These are phyloP conservation scores for Eucalyptus curtisii DNA, from an alignment of 345 rosid genomes.

Conservation along the genomic window DNA sequence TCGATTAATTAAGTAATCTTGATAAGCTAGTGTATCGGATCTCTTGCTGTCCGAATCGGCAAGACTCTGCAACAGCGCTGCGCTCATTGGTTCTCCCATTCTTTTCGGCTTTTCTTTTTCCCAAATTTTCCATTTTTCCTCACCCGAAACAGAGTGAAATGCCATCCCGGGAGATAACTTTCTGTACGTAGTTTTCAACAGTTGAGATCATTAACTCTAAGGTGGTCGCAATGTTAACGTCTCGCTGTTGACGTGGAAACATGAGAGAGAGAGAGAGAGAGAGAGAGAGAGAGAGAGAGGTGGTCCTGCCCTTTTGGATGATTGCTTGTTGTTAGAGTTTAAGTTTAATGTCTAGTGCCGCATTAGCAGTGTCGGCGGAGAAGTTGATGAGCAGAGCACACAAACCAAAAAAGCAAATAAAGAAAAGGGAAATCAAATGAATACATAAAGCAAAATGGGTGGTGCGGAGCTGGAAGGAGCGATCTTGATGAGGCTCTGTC, in stretches of 20 bases:
- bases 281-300: background rate
- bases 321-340: background rate
- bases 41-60: background rate
- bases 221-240: background rate
- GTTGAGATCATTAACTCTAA: background rate
- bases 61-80: background rate
- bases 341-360: background rate
- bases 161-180: background rate
- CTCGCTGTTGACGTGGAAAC: background rate
- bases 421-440: background rate
- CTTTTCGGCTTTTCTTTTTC: background rate
- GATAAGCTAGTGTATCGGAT: background rate
- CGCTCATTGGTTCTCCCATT: background rate
- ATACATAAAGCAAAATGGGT: background rate
- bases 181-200: background rate
- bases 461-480: background rate
- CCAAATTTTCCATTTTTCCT: background rate
- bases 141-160: background rate
- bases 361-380: constrained; percentile 1
- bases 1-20: background rate
- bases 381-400: background rate
- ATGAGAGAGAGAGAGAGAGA: background rate
- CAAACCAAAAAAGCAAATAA: background rate
- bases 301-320: background rate
- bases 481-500: background rate